Base-by-base conservation (phyloP, 139 green algal genomes). In the Chlorella sp. region DNA sequence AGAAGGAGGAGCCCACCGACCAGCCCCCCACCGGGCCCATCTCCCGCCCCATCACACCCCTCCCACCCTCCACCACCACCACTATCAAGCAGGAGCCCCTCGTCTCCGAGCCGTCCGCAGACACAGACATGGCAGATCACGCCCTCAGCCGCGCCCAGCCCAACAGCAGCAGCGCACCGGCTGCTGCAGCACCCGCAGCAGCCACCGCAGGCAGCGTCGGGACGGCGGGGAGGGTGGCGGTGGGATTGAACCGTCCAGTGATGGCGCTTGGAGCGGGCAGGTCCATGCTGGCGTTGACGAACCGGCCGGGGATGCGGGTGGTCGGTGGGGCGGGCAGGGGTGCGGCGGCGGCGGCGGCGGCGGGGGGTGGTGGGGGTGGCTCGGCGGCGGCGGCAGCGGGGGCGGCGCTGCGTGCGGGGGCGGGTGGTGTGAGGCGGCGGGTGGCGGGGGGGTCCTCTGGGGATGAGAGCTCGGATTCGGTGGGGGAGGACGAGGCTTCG, bases 401-500 rank as follows among this genome's bases (percentile, higher is more conserved):
- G 55, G 61, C 20, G 34, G 27, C 24, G 32, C 67, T 6, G 6
- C 66, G 35, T 71, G 65, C 24, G n/a, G 65, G 32, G 1, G 23
- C 24, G 23, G 32, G 65, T 33, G 35, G 33, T 23, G 67, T 29
- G n/a, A n/a, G 49, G 49, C 67, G 77, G 65, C 64, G 70, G 23
- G 33, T 36, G 1, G 60, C 55, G 27, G 50, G 59, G 3, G 36
- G 32, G 32, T 55, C 50, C 50, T 76, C 62, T 64, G 78, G 73
- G 61, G 36, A 30, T 2, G 70, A 42, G 59, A 75, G 69, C 59
- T n/a, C n/a, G n/a, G 79, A 73, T 67, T 67, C 35, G 26, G 65
- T 80, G 2, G 83, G 84, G 1, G 65, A 86, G 31, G 79, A 73
- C 3, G 75, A 87, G 35, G 74, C 77, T 6, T 80, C 83, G 26